Evolutionary conservation across 768 basidiomycete genomes (phyloP).

Genomic region (Tricholoma sp.): DNA sequence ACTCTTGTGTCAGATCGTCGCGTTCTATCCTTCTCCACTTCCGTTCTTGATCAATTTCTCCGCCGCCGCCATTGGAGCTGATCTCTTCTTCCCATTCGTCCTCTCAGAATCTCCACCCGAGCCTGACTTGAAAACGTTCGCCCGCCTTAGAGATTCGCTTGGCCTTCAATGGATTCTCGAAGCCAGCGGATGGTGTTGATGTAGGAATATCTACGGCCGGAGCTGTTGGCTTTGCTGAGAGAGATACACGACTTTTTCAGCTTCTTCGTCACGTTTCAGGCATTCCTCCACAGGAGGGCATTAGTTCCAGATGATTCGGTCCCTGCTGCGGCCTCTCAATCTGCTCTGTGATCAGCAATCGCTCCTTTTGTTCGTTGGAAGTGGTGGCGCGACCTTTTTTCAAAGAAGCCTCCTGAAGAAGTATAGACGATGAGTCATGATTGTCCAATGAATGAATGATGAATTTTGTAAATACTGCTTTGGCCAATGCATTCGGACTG

Average conservation of each 20-base stretch:
- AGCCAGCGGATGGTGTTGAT: slow-evolving; percentile 31
- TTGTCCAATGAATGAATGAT: background rate
- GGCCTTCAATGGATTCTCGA: slow-evolving; percentile 65
- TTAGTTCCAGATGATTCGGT: slow-evolving; percentile 30
- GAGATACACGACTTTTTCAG: slow-evolving; percentile 73
- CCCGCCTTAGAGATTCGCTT: slow-evolving; percentile 71
- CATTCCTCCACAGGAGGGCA: slow-evolving; percentile 47
- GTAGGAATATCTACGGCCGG: slow-evolving; percentile 22
- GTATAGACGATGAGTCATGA: background rate
- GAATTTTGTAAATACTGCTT: slow-evolving; percentile 56
- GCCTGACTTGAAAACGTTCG: slow-evolving; percentile 67
- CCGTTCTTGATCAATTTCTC: slow-evolving; percentile 83
- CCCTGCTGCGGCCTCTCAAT: slow-evolving; percentile 74
- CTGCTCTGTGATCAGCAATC: slow-evolving; percentile 84
- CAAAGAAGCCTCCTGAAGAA: slow-evolving; percentile 63
- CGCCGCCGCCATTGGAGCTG: slow-evolving; percentile 70
- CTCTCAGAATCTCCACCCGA: slow-evolving; percentile 30
- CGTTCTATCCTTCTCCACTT: slow-evolving; percentile 75
- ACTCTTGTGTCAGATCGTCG: slow-evolving; percentile 22
- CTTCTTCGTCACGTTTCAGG: slow-evolving; percentile 65
- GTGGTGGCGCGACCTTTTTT: slow-evolving; percentile 91
- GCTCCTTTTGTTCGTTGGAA: slow-evolving; percentile 94
- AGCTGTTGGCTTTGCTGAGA: slow-evolving; percentile 51
- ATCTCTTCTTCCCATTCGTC: slow-evolving; percentile 53
- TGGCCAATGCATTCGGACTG: slow-evolving; percentile 89